Evolutionary conservation across 768 basidiomycete species (phyloP), one percentile per base, ranked within the genome.

Genomic region (Termitomyces sp.): DNA sequence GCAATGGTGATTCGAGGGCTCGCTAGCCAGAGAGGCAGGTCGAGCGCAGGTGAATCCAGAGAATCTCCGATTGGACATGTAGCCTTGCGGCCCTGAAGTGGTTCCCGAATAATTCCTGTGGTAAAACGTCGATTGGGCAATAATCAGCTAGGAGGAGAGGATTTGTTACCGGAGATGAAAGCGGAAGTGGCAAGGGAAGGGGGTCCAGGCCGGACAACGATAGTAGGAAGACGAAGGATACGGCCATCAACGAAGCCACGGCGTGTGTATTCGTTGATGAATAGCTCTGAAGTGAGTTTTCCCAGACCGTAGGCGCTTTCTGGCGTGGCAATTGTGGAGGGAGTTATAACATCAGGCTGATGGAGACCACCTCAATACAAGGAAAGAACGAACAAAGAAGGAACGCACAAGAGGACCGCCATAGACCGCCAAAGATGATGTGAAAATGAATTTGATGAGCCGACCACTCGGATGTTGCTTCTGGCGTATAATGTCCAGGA

Each of bases 251-350:
- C 64, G 56, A 80, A 81, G 10, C 81, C 81, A 22, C 82, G 70
- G 35, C 84, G 76, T 10, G 80, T 72, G 64, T 80, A 85, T 61
- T 85, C 83, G 69, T 82, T 84, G 50, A 84, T 72, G 49, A 83
- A 67, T 32, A 82, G 66, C 66, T 85, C 84, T 12, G 76, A 73
- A 16, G 76, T 71, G 55, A 83, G 74, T 61, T 84, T 84, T 9
- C 70, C 79, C 64, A 76, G 74, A n/a, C 83, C 83, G 58, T 83
- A 83, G 12, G 81, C 75, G 43, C 82, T 72, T 56, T 83, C 73
- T 13, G 83, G 83, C 5, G 77, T 80, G 7, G 81, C 74, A 42
- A 80, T 75, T 2, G 80, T 83, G 13, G 73, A 70, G 5, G 76
- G 70, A 5, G 69, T 72, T n/a, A 83, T 69, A 22, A 79, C 64